phyloP scores from a whole-genome alignment of 345 rosid genomes.

The Pistacia integerrima region DNA sequence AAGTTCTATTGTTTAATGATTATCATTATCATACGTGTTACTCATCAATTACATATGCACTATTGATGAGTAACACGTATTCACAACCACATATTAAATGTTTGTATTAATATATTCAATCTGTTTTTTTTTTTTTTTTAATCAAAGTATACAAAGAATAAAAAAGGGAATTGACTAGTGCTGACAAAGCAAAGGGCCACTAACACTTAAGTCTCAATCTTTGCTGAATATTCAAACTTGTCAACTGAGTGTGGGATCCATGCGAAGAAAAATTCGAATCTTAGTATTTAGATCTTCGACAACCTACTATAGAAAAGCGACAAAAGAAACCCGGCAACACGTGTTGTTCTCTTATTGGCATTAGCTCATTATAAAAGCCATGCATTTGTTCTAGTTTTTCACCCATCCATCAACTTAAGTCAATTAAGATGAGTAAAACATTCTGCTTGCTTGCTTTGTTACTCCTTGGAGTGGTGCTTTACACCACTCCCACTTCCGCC shows the following conservation, averaged over 20 bases:
- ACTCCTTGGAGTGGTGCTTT: slow-evolving; percentile 7
- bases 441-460: background rate
- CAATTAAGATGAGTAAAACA: background rate
- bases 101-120: too few species aligned
- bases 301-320: background rate
- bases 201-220: background rate
- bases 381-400: background rate
- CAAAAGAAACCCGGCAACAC: background rate
- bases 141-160: too few species aligned
- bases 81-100: too few species aligned
- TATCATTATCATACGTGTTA: too few species aligned
- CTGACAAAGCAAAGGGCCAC: too few species aligned
- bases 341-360: background rate
- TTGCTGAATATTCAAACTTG: background rate
- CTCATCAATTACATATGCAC: too few species aligned
- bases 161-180: too few species aligned
- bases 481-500: slow-evolving; percentile 14
- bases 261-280: too few species aligned
- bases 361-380: background rate
- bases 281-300: too few species aligned
- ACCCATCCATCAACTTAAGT: background rate
- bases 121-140: too few species aligned
- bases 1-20: too few species aligned
- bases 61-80: too few species aligned
- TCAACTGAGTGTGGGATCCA: background rate